Evolutionary conservation across 139 green algal genomes (phyloP).

Genomic region (Pseudopediastrum boryanum): DNA sequence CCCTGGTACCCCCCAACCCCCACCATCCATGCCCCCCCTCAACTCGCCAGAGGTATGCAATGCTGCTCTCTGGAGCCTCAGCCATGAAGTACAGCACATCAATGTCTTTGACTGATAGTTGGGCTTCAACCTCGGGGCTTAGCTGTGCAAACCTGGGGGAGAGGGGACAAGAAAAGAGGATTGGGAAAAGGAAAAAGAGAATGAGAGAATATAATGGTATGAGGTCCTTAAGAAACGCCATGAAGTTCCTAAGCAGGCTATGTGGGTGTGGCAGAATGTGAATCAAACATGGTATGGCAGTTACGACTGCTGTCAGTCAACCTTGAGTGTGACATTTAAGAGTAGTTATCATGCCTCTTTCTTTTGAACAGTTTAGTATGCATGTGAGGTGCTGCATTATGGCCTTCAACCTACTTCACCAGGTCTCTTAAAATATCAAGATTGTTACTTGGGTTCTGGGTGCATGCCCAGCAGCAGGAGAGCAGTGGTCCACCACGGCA

Average conservation of each 20-base stretch:
- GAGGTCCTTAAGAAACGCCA: too few species aligned
- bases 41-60: neutral
- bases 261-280: neutral
- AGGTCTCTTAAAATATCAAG: too few species aligned
- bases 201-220: neutral
- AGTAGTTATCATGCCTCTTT: too few species aligned
- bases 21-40: slow-evolving; percentile 1
- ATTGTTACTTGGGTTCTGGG: too few species aligned
- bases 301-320: neutral
- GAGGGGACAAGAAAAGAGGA: neutral
- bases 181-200: neutral
- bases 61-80: neutral
- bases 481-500: too few species aligned
- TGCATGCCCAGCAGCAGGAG: too few species aligned
- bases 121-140: neutral
- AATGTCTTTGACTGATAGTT: neutral
- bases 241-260: neutral
- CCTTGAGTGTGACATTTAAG: too few species aligned
- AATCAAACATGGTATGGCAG: neutral
- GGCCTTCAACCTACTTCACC: too few species aligned
- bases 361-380: too few species aligned
- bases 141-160: slow-evolving; percentile 3
- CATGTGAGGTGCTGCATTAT: too few species aligned
- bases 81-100: neutral
- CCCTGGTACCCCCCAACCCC: neutral